Conservation (phyloP, 176 grass and related monocot genomes). For the Eleusine coracana region DNA sequence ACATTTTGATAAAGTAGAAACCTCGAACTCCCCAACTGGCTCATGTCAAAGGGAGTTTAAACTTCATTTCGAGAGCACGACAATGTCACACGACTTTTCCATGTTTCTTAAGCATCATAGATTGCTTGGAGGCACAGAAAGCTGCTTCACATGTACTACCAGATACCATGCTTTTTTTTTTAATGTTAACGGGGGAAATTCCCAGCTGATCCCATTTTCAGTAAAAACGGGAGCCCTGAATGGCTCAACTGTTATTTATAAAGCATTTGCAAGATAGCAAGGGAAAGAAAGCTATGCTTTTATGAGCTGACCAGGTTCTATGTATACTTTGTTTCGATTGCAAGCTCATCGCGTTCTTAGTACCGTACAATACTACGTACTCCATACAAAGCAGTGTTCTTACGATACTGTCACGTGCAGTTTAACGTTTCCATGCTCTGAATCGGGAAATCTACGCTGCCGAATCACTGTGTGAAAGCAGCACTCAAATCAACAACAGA, state of each 20-base stretch:
- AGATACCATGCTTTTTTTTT: constrained; percentile 3
- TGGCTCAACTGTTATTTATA: too few relatives aligned
- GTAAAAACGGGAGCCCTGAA: too few relatives aligned
- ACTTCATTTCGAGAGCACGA: neutral
- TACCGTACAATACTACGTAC: neutral
- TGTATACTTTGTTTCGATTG: neutral
- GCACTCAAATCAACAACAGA: too few relatives aligned
- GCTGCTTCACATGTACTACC: neutral
- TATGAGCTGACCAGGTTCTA: neutral
- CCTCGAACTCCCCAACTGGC: too few relatives aligned
- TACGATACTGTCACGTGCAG: neutral
- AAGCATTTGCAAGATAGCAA: too few relatives aligned
- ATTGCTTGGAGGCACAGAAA: neutral
- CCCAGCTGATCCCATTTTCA: too few relatives aligned
- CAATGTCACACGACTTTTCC: neutral
- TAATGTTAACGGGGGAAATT: too few relatives aligned
- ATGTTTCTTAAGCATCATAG: neutral
- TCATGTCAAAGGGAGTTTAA: too few relatives aligned
- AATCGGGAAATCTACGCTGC: neutral
- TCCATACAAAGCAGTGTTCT: neutral
- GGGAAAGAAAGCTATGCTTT: too few relatives aligned
- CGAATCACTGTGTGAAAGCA: neutral
- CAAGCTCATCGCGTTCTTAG: neutral
- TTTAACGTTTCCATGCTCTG: neutral
- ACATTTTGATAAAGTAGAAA: too few relatives aligned